Evolutionary conservation across 2,329 filamentous ascomycete genomes (phyloP), one percentile per base, ranked within the genome.

Genomic region (Didymella segeticola): DNA sequence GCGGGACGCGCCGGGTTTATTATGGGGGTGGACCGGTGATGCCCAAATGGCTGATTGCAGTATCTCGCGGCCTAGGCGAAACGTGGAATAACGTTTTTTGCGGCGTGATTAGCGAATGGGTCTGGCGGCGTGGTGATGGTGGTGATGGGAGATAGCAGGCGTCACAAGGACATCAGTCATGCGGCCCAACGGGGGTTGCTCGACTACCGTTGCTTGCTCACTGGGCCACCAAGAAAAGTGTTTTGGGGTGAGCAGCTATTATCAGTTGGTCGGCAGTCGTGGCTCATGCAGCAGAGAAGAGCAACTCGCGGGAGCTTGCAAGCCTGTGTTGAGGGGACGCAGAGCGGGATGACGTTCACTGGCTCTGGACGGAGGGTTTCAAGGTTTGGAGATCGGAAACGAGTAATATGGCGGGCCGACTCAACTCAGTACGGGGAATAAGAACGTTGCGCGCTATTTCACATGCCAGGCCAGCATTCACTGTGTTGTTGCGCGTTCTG

Each of bases 81-180:
- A 55, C n/a, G n/a, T 45, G 54, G 61, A 59, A 56, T 61, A 39
- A 33, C 56, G 55, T 51, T 29, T 58, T 39, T 53, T 36, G 56
- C 17, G 29, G 34, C 38, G 50, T 27, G 51, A 48, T 47, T 57
- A 54, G 47, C 43, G 56, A 48, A 57, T 61, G 61, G 58, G 57
- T 43, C 20, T 30, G 15, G 26, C 45, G 47, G 42, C 45, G 57
- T 53, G 25, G 43, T 48, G 42, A 48, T 46, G 38, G 39, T 46
- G 47, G 29, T 52, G 55, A 54, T 60, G 60, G 57, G 57, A 61
- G 68, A 71, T 71, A 58, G 57, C 61, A 56, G 47, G 66, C 64
- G 69, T 75, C 72, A 75, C 72, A 74, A 71, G 72, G 69, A 69
- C 72, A 74, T 73, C 58, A 64, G 48, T 70, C 66, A 64, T 64